A percentile compares a stretch with the other conserved stretches of the same genome.
Conservation (phyloP, 106 monocot genomes). For the Vanilla planifolia region DNA sequence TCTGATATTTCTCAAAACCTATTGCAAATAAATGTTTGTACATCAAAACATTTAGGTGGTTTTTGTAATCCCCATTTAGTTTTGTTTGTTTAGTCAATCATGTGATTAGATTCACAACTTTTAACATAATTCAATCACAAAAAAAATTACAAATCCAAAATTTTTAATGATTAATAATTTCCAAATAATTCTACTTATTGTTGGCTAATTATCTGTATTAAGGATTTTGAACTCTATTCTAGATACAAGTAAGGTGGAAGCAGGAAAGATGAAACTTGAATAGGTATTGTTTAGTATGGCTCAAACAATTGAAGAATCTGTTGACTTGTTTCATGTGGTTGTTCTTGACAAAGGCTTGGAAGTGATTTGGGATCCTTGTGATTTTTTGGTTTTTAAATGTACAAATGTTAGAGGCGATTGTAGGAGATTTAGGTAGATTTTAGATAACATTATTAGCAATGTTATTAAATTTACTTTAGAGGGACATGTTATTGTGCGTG, state of each 20-base stretch:
- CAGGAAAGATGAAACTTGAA: constrained; percentile 84
- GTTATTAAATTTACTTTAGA: constrained; percentile 76
- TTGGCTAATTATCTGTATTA: constrained; percentile 13
- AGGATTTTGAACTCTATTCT: constrained; percentile 85
- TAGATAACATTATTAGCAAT: constrained; percentile 81
- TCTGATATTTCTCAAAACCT: constrained; percentile 49
- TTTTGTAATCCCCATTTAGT: neutral
- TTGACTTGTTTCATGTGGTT: constrained; percentile 57
- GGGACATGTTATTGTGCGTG: constrained; percentile 63
- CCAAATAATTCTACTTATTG: neutral
- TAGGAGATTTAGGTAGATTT: constrained; percentile 57
- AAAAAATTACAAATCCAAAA: neutral
- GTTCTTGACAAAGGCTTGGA: constrained; percentile 66
- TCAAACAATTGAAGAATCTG: constrained; percentile 66
- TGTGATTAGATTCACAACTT: neutral
- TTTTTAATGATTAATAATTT: neutral
- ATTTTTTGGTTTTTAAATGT: constrained; percentile 48
- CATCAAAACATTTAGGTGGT: constrained; percentile 49
- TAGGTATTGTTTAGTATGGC: constrained; percentile 68
- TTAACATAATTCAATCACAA: neutral
- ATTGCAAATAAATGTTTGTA: constrained; percentile 50
- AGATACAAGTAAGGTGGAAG: constrained; percentile 83
- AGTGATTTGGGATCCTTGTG: constrained; percentile 96
- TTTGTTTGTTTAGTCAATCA: neutral
- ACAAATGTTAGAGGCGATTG: constrained; percentile 65